A percentile compares a stretch with the other conserved stretches of the same genome.
These are phyloP conservation scores for Entomortierella parvispora DNA, from an alignment of 192 early-diverging fungal genomes.

Conservation along the genomic window DNA sequence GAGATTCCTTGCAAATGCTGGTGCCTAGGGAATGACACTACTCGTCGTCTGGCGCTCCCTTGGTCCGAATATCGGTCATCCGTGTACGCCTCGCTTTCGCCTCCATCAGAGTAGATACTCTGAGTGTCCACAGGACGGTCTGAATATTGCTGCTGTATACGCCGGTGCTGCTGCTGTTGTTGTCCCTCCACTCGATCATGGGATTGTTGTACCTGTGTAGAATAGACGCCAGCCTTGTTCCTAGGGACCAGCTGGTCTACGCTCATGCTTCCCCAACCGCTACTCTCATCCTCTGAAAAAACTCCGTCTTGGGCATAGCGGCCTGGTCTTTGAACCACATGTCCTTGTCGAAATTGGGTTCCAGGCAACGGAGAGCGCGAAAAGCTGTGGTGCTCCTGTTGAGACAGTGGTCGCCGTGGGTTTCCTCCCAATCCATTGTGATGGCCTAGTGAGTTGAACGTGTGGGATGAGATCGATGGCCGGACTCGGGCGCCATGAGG, in stretches of 20 bases:
- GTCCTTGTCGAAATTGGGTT: conserved; percentile 1
- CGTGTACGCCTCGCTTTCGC: too few relatives aligned
- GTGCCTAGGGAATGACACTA: too few relatives aligned
- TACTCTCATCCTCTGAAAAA: conserved; percentile 35
- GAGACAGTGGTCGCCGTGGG: conserved; percentile 20
- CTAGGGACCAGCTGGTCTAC: background rate
- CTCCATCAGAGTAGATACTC: too few relatives aligned
- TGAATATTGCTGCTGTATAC: background rate
- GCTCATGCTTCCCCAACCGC: conserved; percentile 14
- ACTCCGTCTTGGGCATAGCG: conserved; percentile 13
- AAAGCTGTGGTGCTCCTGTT: conserved; percentile 21
- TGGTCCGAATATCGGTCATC: too few relatives aligned
- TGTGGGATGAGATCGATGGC: too few relatives aligned
- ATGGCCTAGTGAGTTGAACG: conserved; percentile 1
- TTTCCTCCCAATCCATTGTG: background rate
- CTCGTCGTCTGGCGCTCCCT: too few relatives aligned
- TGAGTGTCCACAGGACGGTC: too few relatives aligned
- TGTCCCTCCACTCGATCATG: conserved; percentile 14
- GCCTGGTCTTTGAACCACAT: conserved; percentile 6
- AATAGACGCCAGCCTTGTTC: conserved; percentile 1
- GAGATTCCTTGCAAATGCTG: too few relatives aligned
- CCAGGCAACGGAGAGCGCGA: background rate
- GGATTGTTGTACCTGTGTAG: conserved; percentile 7
- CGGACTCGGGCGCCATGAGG: too few relatives aligned
- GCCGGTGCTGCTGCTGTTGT: conserved; percentile 6